Conservation (phyloP, 371 early-diverging fungal species). For the Lichtheimia corymbifera region DNA sequence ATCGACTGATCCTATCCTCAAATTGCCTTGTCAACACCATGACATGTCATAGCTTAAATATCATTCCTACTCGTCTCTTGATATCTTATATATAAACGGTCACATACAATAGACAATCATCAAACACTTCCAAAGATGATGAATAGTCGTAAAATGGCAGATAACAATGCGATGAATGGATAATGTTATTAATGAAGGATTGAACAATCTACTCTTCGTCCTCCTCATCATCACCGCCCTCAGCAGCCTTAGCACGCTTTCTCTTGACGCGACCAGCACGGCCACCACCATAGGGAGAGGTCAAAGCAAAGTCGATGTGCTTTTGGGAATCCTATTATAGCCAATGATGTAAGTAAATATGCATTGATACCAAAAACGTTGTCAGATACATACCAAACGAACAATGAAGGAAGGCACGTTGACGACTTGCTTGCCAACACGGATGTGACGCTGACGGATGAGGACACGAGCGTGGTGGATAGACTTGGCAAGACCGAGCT, state of each 20-base stretch:
- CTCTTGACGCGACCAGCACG: constrained; percentile 98
- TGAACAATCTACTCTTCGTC: constrained; percentile 62
- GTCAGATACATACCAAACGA: constrained; percentile 60
- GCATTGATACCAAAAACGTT: too few relatives aligned
- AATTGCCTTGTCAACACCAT: too few relatives aligned
- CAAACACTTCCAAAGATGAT: too few relatives aligned
- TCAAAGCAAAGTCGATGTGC: constrained; percentile 98
- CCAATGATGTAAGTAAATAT: too few relatives aligned
- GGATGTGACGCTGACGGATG: constrained; percentile 98
- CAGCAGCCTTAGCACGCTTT: constrained; percentile 76
- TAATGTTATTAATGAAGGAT: too few relatives aligned
- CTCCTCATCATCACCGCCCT: constrained; percentile 65
- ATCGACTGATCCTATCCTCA: too few relatives aligned
- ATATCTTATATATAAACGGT: too few relatives aligned
- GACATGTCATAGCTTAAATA: too few relatives aligned
- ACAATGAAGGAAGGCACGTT: constrained; percentile 96
- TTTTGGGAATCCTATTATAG: constrained; percentile 78
- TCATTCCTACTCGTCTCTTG: too few relatives aligned
- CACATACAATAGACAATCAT: too few relatives aligned
- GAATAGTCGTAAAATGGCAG: too few relatives aligned
- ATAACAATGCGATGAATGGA: too few relatives aligned
- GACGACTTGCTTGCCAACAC: constrained; percentile 98
- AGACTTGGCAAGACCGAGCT: constrained; percentile 98
- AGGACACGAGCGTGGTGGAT: constrained; percentile 99
- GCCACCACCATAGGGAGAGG: constrained; percentile 98